These are phyloP conservation scores for Trypanosomatidae sp. DNA, from an alignment of 208 protist genomes.

Conservation along the genomic window DNA sequence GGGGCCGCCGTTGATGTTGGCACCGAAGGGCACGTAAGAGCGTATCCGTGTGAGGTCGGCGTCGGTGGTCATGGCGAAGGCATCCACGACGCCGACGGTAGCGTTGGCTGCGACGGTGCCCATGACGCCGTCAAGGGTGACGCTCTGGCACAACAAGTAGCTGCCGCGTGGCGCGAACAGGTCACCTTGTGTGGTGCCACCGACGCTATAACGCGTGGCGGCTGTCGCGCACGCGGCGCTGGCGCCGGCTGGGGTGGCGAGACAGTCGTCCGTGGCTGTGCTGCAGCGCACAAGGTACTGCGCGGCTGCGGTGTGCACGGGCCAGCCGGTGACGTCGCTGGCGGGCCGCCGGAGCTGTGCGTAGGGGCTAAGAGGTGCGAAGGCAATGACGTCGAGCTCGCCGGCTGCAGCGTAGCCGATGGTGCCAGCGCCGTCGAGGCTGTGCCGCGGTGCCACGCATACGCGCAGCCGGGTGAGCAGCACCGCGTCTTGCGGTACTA, in stretches of 20 bases:
- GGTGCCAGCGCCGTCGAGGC: slow-evolving; percentile 8
- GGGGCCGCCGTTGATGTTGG: slow-evolving; percentile 36
- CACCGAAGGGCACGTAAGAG: slow-evolving; percentile 33
- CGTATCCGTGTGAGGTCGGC: slow-evolving; percentile 26
- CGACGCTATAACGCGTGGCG: slow-evolving; percentile 18
- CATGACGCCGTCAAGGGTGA: not conserved
- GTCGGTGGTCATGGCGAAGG: slow-evolving; percentile 32
- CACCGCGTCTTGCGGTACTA: slow-evolving; percentile 17
- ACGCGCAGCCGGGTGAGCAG: slow-evolving; percentile 10
- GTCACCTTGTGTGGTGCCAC: slow-evolving; percentile 16
- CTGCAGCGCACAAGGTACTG: slow-evolving; percentile 48
- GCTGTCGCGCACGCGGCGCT: slow-evolving; percentile 21
- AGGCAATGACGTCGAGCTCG: slow-evolving; percentile 24
- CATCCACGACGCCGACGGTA: slow-evolving; percentile 39
- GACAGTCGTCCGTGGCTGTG: slow-evolving; percentile 9
- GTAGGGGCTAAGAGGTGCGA: slow-evolving; percentile 9
- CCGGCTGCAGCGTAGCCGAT: slow-evolving; percentile 30
- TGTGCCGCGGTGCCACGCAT: slow-evolving; percentile 21
- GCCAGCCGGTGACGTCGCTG: slow-evolving; percentile 33
- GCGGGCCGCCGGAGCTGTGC: slow-evolving; percentile 10
- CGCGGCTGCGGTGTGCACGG: slow-evolving; percentile 22
- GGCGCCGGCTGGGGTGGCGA: not conserved
- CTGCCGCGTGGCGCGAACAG: slow-evolving; percentile 21
- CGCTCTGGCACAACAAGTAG: slow-evolving; percentile 53
- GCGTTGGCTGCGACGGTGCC: slow-evolving; percentile 30